These are phyloP conservation scores for Trichocladium uniseriatum DNA, from an alignment of 495 filamentous ascomycete species.

Conservation along the genomic window DNA sequence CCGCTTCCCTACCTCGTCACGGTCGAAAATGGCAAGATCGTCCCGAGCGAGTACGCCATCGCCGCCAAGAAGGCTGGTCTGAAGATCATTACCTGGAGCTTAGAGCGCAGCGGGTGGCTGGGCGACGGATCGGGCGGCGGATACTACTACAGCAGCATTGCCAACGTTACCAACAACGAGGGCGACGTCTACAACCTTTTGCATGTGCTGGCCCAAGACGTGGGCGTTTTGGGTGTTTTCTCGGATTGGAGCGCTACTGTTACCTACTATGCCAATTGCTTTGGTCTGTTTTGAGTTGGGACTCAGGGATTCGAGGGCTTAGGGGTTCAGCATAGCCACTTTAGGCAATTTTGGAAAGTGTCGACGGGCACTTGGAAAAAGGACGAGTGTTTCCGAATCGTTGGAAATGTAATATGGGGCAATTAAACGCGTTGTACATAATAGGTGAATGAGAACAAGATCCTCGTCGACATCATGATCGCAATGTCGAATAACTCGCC, in stretches of 20 bases:
- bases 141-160: conserved; percentile 49
- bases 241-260: conserved; percentile 54
- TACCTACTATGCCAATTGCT: conserved; percentile 55
- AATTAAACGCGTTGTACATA: too few species aligned
- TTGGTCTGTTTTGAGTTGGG: conserved; percentile 30
- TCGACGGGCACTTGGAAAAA: too few species aligned
- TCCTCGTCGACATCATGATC: too few species aligned
- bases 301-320: not conserved
- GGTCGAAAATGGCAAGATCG: conserved; percentile 28
- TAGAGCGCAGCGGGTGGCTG: conserved; percentile 50
- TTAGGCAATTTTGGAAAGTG: too few species aligned
- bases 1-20: conserved; percentile 36
- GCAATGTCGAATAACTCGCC: too few species aligned
- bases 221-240: conserved; percentile 48
- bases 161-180: conserved; percentile 43
- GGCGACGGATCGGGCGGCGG: conserved; percentile 33
- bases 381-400: too few species aligned
- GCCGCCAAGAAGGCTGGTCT: conserved; percentile 45
- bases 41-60: conserved; percentile 35
- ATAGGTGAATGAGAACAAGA: too few species aligned
- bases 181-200: conserved; percentile 50
- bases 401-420: too few species aligned
- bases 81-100: conserved; percentile 52
- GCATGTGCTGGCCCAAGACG: conserved; percentile 47
- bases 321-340: too few species aligned